These are phyloP conservation scores for Echium plantagineum DNA, from an alignment of 257 asterid species.

Conservation along the genomic window DNA sequence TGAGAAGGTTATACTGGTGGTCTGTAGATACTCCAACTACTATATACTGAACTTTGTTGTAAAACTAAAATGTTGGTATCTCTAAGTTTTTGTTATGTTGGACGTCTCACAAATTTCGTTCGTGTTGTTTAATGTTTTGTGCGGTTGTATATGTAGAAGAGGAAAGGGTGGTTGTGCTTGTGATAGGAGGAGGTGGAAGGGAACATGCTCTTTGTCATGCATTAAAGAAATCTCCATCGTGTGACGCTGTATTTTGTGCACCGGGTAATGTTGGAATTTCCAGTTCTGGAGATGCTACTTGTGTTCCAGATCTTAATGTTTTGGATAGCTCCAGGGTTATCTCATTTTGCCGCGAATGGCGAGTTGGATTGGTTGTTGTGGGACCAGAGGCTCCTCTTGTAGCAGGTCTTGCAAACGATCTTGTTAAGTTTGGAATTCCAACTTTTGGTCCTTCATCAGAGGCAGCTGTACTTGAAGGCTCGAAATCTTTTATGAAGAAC, in stretches of 20 bases:
- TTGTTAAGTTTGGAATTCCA: constrained; percentile 71
- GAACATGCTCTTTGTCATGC: constrained; percentile 90
- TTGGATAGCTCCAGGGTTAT: constrained; percentile 64
- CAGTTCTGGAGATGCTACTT: constrained; percentile 74
- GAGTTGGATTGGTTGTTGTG: constrained; percentile 71
- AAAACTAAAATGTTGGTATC: no score
- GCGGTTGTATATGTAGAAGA: constrained; percentile 22
- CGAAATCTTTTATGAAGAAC: constrained; percentile 81
- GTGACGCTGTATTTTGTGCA: constrained; percentile 82
- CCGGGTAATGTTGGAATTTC: constrained; percentile 95
- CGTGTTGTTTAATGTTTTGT: not conserved
- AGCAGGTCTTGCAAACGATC: constrained; percentile 87
- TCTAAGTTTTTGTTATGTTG: no score
- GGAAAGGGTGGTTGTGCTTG: constrained; percentile 71
- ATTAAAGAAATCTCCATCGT: constrained; percentile 64
- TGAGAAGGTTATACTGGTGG: no score
- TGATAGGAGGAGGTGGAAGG: constrained; percentile 97
- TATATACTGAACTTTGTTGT: no score
- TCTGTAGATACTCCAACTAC: no score
- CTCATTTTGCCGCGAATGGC: constrained; percentile 66
- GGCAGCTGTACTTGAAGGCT: constrained; percentile 96
- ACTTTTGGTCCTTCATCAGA: constrained; percentile 92
- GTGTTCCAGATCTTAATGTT: constrained; percentile 56
- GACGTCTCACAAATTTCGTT: not conserved
- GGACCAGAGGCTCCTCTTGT: constrained; percentile 98